Base-by-base conservation (phyloP, 352 stramenopile species). In the Phytopythium sindhum region DNA sequence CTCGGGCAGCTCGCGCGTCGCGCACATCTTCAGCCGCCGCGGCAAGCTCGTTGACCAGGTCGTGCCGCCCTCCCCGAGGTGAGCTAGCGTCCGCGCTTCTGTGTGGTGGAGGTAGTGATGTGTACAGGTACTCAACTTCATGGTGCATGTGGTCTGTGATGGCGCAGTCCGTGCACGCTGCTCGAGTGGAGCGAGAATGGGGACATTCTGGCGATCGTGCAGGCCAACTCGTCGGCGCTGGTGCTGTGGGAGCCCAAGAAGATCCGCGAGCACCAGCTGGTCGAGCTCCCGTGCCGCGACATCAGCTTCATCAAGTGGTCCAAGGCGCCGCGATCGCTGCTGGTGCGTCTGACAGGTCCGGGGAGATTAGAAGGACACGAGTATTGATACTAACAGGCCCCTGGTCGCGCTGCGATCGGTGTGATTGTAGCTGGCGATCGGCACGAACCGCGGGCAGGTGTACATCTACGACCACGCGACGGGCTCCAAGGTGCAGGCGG, bases 281-380 rank as follows among this genome's bases (percentile, higher is more conserved):
- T 93, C 42, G 84, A 90, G 65, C 52, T 93, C 35, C 77, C 77
- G 10, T 88, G 81, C 68, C 87, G 80, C 29, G 84, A 93, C 62
- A 78, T 93, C 31, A 89, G 75, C 66, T 87, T 91, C 65, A 78
- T 93, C 52, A 87, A 88, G 60, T 93, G 84, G 84, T 90, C 82
- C 61, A 93, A 89, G 57, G 80, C 76, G n/a, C 72, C 78, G 24
- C 59, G 73, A 21, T 87, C 78, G 15, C 65, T 86, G 24, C 64
- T 91, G 56, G 80, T 86, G 72, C 14, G 63, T 60, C 33, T 15
- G 33, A 10, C 33, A 11, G 10, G 4, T 4, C 31, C 4, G 31
- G 31, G 4, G 31, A 9, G 9, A 9, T 9, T 10, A 37, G 31
- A 10, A 37, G 31, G 9, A 9, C 31, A 9, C 31, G 31, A 37